Base-by-base conservation (phyloP, 2,329 filamentous ascomycete genomes). In the Cordyceps tenuipes region DNA sequence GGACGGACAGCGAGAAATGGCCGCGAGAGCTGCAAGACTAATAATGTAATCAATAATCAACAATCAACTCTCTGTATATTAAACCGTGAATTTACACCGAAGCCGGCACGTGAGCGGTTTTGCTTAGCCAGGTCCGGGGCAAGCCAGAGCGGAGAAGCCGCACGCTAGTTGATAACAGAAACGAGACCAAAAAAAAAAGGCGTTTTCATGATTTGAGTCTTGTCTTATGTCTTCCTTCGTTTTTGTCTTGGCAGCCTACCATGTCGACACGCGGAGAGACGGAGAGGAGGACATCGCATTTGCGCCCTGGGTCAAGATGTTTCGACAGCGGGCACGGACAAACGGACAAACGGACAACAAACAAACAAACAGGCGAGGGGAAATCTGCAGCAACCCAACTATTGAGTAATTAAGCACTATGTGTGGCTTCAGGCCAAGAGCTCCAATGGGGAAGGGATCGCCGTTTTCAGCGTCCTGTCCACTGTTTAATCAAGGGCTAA, bases 361-460 rank as follows among this genome's bases (percentile, higher is more conserved):
- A n/a, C 29, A 13, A 26, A 19, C 15, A 12, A 13, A 21, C 31
- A 34, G 47, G 43, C 36, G 46, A 46, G 34, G 31, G 3, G 43
- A 50, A 29, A 49, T 57, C 13, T 29, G 44, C 23, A 47, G 29
- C 31, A 6, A 8, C 12, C 26, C 15, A 12, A 41, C 55, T 39
- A 41, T 50, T 57, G 26, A 41, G 43, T 57, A 46, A 41, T 43
- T 50, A 46, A 15, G n/a, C 34, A 12, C n/a, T n/a, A n/a, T n/a
- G 55, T 31, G 17, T 57, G 55, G 55, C 46, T 56, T 36, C 44
- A 39, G 44, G 10, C 46, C 8, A 43, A 5, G 5, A 2, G 34
- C 34, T 29, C 12, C 46, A 49, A 49, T 57, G 15, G 19, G 46
- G 55, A 57, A 57, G 34, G 29, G 55, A 57, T 57, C 55, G 29